Evolutionary conservation across 768 basidiomycete genomes (phyloP).

Genomic region (Serendipita indica): DNA sequence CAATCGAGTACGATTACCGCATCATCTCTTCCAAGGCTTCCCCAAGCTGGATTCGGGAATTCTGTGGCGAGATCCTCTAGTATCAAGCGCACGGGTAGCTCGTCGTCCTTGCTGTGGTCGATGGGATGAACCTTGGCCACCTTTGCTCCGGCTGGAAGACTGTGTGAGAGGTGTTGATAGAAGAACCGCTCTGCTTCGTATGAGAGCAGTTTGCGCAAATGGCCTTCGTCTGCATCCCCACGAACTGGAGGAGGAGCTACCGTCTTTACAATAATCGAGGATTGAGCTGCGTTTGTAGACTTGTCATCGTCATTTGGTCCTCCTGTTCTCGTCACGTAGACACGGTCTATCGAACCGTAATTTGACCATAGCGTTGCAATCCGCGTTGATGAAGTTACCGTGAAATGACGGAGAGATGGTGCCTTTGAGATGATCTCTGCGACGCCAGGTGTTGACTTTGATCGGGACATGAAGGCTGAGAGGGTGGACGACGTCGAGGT

Average conservation of each 20-base stretch:
- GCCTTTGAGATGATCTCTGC: neutral
- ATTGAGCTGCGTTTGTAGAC: neutral
- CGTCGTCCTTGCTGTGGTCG: neutral
- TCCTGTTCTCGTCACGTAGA: neutral
- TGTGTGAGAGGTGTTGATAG: neutral
- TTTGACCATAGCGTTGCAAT: slow-evolving; percentile 10
- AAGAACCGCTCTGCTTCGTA: slow-evolving; percentile 10
- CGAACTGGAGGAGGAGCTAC: neutral
- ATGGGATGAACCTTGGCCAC: slow-evolving; percentile 1
- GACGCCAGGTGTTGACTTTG: neutral
- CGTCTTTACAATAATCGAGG: slow-evolving; percentile 5
- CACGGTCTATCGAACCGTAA: slow-evolving; percentile 8
- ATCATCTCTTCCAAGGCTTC: neutral
- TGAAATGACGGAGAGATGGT: neutral
- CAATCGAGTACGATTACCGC: slow-evolving; percentile 1
- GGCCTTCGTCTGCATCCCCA: neutral
- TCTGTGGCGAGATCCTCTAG: slow-evolving; percentile 5
- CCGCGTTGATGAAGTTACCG: neutral
- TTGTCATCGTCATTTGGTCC: neutral
- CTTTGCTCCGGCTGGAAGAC: neutral
- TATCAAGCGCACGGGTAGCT: neutral
- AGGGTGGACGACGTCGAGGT: too few species aligned
- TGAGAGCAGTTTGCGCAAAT: slow-evolving; percentile 4
- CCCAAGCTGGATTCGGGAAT: slow-evolving; percentile 3
- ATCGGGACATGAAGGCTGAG: neutral